Conservation (phyloP, 2,329 filamentous ascomycete species). For the Nigrograna mackinnonii region DNA sequence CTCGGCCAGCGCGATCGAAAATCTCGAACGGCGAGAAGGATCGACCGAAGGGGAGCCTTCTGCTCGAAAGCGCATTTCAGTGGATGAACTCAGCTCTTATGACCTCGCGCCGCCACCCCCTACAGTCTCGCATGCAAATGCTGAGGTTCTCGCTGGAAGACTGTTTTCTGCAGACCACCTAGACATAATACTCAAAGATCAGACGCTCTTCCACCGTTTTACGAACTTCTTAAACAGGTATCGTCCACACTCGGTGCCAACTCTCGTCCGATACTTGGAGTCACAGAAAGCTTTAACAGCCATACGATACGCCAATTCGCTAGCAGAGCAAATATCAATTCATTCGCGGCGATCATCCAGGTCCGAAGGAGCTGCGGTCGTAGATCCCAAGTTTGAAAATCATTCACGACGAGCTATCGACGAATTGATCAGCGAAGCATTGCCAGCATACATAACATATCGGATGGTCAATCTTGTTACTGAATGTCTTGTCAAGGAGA, state of each 20-base stretch:
- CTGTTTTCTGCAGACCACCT: slow-evolving; percentile 69
- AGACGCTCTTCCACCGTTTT: slow-evolving; percentile 63
- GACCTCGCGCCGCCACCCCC: slow-evolving; percentile 28
- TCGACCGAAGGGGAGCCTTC: not conserved
- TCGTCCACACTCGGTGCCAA: slow-evolving; percentile 62
- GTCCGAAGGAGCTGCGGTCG: slow-evolving; percentile 41
- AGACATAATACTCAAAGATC: slow-evolving; percentile 63
- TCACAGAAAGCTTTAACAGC: slow-evolving; percentile 70
- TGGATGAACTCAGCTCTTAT: slow-evolving; percentile 18
- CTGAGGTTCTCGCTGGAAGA: slow-evolving; percentile 62
- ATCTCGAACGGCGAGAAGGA: not conserved
- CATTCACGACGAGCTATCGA: slow-evolving; percentile 65
- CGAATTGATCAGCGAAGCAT: slow-evolving; percentile 64
- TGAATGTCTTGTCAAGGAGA: slow-evolving; percentile 65
- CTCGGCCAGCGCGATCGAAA: not conserved
- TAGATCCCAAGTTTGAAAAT: slow-evolving; percentile 60
- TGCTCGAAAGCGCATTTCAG: slow-evolving; percentile 13
- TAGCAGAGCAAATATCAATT: slow-evolving; percentile 60
- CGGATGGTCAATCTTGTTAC: slow-evolving; percentile 69
- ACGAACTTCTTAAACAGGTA: slow-evolving; percentile 64
- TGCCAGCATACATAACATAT: slow-evolving; percentile 71
- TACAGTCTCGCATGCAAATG: slow-evolving; percentile 18
- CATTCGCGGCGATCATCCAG: slow-evolving; percentile 42
- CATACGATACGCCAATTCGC: slow-evolving; percentile 69
- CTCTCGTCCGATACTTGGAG: slow-evolving; percentile 71